phyloP scores from a whole-genome alignment of 108 stramenopile species.

The Cylindrotheca closterium region DNA sequence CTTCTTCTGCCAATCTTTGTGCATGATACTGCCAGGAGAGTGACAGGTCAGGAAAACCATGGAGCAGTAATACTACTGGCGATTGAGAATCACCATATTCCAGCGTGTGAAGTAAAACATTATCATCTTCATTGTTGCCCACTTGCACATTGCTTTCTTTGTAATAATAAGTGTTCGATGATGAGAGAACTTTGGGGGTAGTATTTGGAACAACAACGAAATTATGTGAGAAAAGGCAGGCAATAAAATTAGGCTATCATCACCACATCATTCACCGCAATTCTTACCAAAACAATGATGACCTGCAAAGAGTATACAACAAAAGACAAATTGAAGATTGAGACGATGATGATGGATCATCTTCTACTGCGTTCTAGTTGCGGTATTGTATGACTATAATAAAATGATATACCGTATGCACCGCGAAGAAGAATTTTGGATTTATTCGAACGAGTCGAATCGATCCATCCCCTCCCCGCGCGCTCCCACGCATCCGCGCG shows the following conservation, averaged over 20 bases:
- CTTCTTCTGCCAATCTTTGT: not conserved
- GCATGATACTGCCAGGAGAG: conserved; percentile 37
- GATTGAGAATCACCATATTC: not conserved
- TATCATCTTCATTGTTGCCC: too few species aligned
- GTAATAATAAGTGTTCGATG: not conserved
- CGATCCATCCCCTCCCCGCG: too few species aligned
- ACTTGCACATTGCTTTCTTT: not conserved
- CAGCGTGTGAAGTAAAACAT: not conserved
- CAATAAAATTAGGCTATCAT: too few species aligned
- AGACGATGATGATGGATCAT: too few species aligned
- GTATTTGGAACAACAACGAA: not conserved
- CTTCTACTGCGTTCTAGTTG: not conserved
- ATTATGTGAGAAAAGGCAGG: not conserved
- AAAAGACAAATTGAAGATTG: too few species aligned
- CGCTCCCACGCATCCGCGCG: not conserved
- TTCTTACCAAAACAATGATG: too few species aligned
- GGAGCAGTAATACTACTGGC: conserved; percentile 19
- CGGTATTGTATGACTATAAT: not conserved
- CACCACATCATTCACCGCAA: too few species aligned
- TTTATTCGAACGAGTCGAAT: too few species aligned
- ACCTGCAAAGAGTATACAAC: too few species aligned
- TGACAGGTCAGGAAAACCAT: conserved; percentile 38
- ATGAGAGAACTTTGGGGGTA: not conserved
- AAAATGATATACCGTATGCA: not conserved
- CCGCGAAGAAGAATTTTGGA: not conserved